Conservation (phyloP, 805 yeast genomes). For the Wickerhamiella bombiphila region DNA sequence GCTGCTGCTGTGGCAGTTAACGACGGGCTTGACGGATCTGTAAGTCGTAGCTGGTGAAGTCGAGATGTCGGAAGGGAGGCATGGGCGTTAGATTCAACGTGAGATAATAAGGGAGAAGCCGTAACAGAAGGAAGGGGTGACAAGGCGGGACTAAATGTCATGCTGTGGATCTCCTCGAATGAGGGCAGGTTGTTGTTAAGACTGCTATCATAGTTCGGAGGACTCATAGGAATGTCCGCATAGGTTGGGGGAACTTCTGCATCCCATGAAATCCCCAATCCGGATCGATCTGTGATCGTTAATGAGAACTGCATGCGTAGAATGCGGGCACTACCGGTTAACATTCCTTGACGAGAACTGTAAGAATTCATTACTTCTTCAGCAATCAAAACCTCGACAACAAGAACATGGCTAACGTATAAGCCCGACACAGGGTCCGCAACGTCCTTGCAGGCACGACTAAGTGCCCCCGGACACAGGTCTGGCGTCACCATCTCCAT, state of each 20-base stretch:
- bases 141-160: constrained; percentile 17
- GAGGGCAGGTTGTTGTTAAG: constrained; percentile 18
- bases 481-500: constrained; percentile 41
- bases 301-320: constrained; percentile 86
- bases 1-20: neutral
- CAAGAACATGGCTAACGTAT: constrained; percentile 56
- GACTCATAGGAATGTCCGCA: constrained; percentile 71
- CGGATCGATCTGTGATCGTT: constrained; percentile 76
- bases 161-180: constrained; percentile 17
- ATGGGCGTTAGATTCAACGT: constrained; percentile 18
- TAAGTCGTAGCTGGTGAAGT: neutral
- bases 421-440: constrained; percentile 72
- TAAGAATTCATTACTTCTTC: constrained; percentile 42
- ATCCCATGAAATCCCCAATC: constrained; percentile 95
- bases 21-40: neutral
- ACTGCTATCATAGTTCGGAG: constrained; percentile 56
- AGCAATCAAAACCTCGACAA: constrained; percentile 85
- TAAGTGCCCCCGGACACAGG: constrained; percentile 18
- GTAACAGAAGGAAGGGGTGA: constrained; percentile 6
- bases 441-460: constrained; percentile 29
- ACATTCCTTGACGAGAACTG: constrained; percentile 22
- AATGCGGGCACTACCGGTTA: constrained; percentile 88
- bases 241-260: constrained; percentile 98
- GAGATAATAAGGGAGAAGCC: constrained; percentile 18
- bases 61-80: constrained; percentile 11